Evolutionary conservation across 2,329 filamentous ascomycete genomes (phyloP), one percentile per base, ranked within the genome.

Genomic region (Elsinoe australis): DNA sequence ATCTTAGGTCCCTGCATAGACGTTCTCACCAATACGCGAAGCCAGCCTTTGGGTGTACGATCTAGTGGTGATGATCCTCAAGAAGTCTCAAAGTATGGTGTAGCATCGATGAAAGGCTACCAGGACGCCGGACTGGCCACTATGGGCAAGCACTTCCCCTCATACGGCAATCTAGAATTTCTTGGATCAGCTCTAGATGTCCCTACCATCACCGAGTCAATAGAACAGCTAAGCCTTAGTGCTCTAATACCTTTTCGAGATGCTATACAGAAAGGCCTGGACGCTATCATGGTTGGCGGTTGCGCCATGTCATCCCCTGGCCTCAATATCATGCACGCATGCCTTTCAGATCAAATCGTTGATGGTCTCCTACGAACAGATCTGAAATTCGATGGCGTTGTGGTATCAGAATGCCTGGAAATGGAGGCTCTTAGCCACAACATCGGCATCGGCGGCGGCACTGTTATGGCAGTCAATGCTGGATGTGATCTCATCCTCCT

Each of bases 401-500:
- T 92, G 18, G 87, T 96, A 42, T 95, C 89, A 0, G 90, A 96
- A 61, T 96, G 90, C 56, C 70, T 96, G 5, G 90, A 95, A 63
- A 96, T 96, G 90, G 89, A 95, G 60, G 88, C 89, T 0, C 75
- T 96, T 6, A 92, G 87, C 54, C 87, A 94, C 61, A 94, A 95
- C 58, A 92, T 96, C 42, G 90, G 90, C n/a, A 88, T 98, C 14
- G 88, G 90, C 56, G 90, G 92, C 32, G 92, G 92, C 9, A 95
- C 90, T 0, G 87, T 96, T 57, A 95, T 95, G 88, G 92, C 92
- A 3, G 86, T 95, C 44, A 92, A 95, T 63, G 90, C 92, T 24
- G 92, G 92, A 10, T 96, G 92, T 61, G 92, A 98, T 64, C 71
- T 96, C 47, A 80, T 95, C 4, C 76, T 95, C 4, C 76, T 95